Conservation (phyloP, 2,329 filamentous ascomycete genomes). For the Purpureocillium takamizusanense region DNA sequence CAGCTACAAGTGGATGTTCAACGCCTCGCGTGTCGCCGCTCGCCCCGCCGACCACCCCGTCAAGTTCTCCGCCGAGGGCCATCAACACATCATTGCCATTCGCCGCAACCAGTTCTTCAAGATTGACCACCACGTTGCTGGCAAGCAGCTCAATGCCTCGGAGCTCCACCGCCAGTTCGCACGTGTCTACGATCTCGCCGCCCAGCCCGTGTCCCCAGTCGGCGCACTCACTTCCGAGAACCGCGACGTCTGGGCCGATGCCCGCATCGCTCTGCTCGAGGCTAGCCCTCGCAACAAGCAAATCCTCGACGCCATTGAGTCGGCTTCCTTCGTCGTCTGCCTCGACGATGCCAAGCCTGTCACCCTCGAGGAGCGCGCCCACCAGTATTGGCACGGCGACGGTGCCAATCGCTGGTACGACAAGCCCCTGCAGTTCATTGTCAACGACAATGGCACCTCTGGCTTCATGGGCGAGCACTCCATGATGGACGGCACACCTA, state of each 20-base stretch:
- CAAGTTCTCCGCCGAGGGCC: constrained; percentile 65
- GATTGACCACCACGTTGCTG: constrained; percentile 70
- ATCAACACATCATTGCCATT: constrained; percentile 83
- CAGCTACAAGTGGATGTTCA: constrained; percentile 99
- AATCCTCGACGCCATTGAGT: constrained; percentile 73
- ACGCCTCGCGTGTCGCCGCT: constrained; percentile 76
- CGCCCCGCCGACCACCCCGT: constrained; percentile 73
- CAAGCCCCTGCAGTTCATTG: constrained; percentile 95
- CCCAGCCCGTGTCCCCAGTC: constrained; percentile 61
- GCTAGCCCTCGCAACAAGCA: constrained; percentile 73
- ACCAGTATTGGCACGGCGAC: constrained; percentile 97
- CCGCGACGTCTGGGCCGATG: constrained; percentile 85
- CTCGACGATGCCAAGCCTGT: constrained; percentile 86
- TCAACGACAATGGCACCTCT: constrained; percentile 96
- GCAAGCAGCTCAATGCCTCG: constrained; percentile 75
- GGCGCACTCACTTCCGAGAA: constrained; percentile 86
- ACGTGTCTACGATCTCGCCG: constrained; percentile 71
- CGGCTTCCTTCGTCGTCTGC: constrained; percentile 84
- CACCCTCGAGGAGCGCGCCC: constrained; percentile 89
- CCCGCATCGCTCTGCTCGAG: constrained; percentile 64
- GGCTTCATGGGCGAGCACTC: constrained; percentile 98
- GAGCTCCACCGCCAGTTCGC: constrained; percentile 89
- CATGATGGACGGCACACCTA: constrained; percentile 99
- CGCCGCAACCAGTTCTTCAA: constrained; percentile 99
- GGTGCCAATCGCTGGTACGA: constrained; percentile 95